Evolutionary conservation across 495 filamentous ascomycete species (phyloP).

Genomic region (Aspergillus cristatus): DNA sequence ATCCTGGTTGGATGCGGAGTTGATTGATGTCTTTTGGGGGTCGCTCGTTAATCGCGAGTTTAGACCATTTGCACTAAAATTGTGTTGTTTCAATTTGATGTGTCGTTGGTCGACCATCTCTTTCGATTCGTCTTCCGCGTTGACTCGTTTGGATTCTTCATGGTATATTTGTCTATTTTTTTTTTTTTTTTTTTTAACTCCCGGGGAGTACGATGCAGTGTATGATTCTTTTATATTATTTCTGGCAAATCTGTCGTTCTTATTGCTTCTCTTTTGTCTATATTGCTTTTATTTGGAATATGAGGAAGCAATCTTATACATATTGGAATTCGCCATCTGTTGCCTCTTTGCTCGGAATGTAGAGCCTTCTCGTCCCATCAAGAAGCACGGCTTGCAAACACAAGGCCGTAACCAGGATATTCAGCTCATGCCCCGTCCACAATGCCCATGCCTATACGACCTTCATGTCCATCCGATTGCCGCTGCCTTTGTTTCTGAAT

Average conservation of each 20-base stretch:
- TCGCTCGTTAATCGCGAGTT: constrained; percentile 20
- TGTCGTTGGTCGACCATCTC: constrained; percentile 12
- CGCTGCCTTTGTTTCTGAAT: no score
- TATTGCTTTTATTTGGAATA: constrained; percentile 6
- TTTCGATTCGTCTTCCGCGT: constrained; percentile 13
- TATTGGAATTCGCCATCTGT: no score
- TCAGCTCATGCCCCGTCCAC: no score
- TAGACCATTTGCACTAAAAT: constrained; percentile 31
- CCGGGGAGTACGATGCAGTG: constrained; percentile 23
- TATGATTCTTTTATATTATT: constrained; percentile 16
- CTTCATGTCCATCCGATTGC: no score
- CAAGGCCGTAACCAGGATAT: no score
- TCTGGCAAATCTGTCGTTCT: constrained; percentile 18
- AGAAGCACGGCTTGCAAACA: no score
- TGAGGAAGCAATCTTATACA: no score
- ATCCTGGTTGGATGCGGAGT: constrained; percentile 37
- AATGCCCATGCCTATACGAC: no score
- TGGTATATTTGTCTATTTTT: no score
- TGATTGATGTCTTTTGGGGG: constrained; percentile 24
- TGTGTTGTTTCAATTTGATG: constrained; percentile 14
- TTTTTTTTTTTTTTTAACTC: constrained; percentile 12
- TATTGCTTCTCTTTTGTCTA: constrained; percentile 20
- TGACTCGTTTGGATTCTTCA: constrained; percentile 14
- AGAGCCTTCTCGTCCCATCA: no score
- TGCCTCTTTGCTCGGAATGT: no score